Evolutionary conservation across 73 alveolate genomes (phyloP).

Genomic region (Halteria grandinella): DNA sequence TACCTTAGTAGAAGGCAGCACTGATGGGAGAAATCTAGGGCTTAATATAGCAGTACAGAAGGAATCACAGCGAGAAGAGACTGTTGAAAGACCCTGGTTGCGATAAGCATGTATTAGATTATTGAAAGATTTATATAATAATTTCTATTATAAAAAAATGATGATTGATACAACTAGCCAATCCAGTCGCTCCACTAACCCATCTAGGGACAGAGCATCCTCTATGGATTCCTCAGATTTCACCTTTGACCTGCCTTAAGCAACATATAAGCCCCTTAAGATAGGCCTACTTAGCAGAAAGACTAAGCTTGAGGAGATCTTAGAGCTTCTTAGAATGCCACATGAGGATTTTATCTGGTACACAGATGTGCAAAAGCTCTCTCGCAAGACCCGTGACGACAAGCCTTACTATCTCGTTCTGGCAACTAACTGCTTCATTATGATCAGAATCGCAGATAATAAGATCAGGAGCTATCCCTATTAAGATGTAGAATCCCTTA

Average conservation of each 20-base stretch:
- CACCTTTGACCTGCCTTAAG: neutral
- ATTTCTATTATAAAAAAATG: neutral
- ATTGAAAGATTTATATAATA: neutral
- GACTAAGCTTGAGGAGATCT: slow-evolving; percentile 37
- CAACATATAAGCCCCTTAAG: slow-evolving; percentile 39
- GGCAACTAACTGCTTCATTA: slow-evolving; percentile 42
- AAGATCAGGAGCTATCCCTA: neutral
- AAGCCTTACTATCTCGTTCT: slow-evolving; percentile 7
- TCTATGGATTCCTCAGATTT: neutral
- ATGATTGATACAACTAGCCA: neutral
- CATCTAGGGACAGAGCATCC: neutral
- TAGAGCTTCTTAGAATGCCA: neutral
- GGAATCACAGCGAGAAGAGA: slow-evolving; percentile 7
- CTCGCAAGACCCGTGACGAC: slow-evolving; percentile 6
- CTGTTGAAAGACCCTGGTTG: neutral
- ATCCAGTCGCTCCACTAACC: neutral
- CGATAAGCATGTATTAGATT: neutral
- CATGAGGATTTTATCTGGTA: slow-evolving; percentile 47
- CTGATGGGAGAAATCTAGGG: slow-evolving; percentile 11
- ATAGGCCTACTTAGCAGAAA: slow-evolving; percentile 42
- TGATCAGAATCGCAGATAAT: neutral
- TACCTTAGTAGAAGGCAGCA: neutral
- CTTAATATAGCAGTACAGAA: slow-evolving; percentile 23
- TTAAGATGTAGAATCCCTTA: slow-evolving; percentile 50
- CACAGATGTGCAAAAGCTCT: slow-evolving; percentile 27